A percentile compares a stretch with the other conserved stretches of the same genome.
These are phyloP conservation scores for Dryadomyces quercivorus DNA, from an alignment of 2,329 filamentous ascomycete genomes.

Conservation along the genomic window DNA sequence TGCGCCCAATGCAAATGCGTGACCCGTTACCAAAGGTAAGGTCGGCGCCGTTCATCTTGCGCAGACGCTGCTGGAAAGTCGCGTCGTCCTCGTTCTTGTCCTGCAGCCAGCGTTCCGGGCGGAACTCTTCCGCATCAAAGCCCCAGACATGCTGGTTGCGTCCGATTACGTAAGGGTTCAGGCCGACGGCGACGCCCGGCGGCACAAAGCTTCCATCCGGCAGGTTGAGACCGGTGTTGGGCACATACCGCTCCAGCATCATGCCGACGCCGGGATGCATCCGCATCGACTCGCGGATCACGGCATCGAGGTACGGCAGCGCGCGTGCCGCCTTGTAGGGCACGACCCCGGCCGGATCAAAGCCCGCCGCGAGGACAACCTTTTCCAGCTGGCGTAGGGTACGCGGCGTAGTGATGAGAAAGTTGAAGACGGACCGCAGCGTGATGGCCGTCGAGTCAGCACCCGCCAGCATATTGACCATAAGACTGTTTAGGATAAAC, in stretches of 20 bases:
- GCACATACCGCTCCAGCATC: conserved; percentile 3
- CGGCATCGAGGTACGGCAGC: conserved; percentile 34
- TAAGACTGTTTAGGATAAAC: conserved; percentile 23
- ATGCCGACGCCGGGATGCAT: conserved; percentile 21
- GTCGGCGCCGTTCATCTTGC: conserved; percentile 24
- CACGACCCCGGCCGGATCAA: conserved; percentile 7
- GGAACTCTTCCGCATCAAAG: conserved; percentile 28
- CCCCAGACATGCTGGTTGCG: conserved; percentile 27
- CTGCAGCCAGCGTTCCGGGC: conserved; percentile 35
- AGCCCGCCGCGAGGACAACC: conserved; percentile 22
- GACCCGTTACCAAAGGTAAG: conserved; percentile 27
- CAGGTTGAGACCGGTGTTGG: not conserved
- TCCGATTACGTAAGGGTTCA: conserved; percentile 24
- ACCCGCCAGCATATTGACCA: conserved; percentile 22
- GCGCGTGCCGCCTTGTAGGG: conserved; percentile 2
- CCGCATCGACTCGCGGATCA: conserved; percentile 34
- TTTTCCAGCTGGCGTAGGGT: conserved; percentile 15
- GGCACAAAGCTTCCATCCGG: conserved; percentile 7
- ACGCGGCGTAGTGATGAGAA: conserved; percentile 19
- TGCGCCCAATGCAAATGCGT: conserved; percentile 25
- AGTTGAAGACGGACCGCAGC: conserved; percentile 22
- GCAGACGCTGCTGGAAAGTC: conserved; percentile 16
- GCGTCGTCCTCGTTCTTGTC: conserved; percentile 12
- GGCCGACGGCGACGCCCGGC: conserved; percentile 16
- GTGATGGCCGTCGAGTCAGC: conserved; percentile 23